Evolutionary conservation across 148 eudicot species (phyloP).

Genomic region (Polygonum maritimum): DNA sequence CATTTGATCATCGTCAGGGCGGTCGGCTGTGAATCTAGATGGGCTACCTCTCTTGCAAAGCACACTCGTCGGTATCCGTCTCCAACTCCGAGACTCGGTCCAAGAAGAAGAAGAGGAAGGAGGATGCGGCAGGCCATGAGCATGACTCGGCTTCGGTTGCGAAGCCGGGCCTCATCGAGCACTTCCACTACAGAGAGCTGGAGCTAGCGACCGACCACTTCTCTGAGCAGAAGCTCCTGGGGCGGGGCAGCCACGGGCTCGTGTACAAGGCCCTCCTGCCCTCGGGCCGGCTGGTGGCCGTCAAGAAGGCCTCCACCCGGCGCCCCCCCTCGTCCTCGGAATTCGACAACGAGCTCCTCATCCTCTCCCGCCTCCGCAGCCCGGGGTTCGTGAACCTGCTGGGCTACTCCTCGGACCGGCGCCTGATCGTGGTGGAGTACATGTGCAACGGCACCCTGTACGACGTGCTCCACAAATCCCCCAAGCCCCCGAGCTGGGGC

Average conservation of each 20-base stretch:
- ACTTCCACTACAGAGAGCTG: constrained; percentile 65
- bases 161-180: constrained; percentile 18
- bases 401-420: constrained; percentile 36
- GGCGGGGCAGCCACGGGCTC: constrained; percentile 87
- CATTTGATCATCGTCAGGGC: neutral
- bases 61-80: constrained; percentile 40
- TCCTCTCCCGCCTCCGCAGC: constrained; percentile 51
- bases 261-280: constrained; percentile 77
- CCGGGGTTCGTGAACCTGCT: constrained; percentile 75
- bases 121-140: too few species aligned
- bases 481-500: constrained; percentile 51
- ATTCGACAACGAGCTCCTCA: constrained; percentile 70
- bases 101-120: too few species aligned
- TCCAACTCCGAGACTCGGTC: constrained; percentile 18
- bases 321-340: constrained; percentile 20
- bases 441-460: constrained; percentile 86
- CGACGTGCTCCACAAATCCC: constrained; percentile 49
- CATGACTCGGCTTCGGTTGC: too few species aligned
- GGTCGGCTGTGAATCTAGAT: constrained; percentile 18
- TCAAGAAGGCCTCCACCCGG: constrained; percentile 54
- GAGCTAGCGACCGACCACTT: constrained; percentile 65
- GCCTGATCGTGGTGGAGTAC: constrained; percentile 72
- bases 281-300: constrained; percentile 65
- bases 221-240: constrained; percentile 64
- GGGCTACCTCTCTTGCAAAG: constrained; percentile 72